Percentiles rank a stretch among this genome's conserved stretches.
phyloP scores from a whole-genome alignment of 495 filamentous ascomycete genomes.

The Niebla homalea region DNA sequence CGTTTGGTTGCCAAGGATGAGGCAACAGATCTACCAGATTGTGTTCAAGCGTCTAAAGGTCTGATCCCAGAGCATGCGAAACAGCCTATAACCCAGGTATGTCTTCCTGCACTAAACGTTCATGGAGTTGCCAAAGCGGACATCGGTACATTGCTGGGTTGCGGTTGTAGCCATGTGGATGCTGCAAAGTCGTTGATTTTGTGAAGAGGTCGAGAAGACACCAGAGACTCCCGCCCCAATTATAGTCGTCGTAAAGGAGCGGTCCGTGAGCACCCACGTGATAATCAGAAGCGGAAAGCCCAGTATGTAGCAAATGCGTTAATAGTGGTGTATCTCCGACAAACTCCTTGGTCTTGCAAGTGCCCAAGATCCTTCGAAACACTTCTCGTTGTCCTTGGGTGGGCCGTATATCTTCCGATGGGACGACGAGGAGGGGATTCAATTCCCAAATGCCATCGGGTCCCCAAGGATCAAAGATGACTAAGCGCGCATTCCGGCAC shows the following conservation, averaged over 20 bases:
- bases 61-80: too few species aligned
- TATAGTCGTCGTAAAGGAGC: background rate
- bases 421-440: background rate
- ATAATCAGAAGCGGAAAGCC: background rate
- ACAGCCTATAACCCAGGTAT: too few species aligned
- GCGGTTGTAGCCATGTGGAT: too few species aligned
- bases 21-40: too few species aligned
- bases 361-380: background rate
- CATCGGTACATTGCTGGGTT: too few species aligned
- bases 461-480: background rate
- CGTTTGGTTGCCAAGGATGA: too few species aligned
- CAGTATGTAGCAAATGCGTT: background rate
- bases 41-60: too few species aligned
- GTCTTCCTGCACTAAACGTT: too few species aligned
- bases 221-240: too few species aligned
- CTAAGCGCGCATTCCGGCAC: background rate
- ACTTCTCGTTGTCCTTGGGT: background rate
- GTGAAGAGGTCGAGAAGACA: too few species aligned
- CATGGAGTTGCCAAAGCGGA: too few species aligned
- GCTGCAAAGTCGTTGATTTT: too few species aligned
- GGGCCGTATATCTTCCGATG: background rate
- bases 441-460: background rate
- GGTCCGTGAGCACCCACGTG: background rate
- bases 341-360: background rate
- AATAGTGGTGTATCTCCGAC: background rate